phyloP scores from a whole-genome alignment of 2,329 filamentous ascomycete species.

The Orbilia javanica region DNA sequence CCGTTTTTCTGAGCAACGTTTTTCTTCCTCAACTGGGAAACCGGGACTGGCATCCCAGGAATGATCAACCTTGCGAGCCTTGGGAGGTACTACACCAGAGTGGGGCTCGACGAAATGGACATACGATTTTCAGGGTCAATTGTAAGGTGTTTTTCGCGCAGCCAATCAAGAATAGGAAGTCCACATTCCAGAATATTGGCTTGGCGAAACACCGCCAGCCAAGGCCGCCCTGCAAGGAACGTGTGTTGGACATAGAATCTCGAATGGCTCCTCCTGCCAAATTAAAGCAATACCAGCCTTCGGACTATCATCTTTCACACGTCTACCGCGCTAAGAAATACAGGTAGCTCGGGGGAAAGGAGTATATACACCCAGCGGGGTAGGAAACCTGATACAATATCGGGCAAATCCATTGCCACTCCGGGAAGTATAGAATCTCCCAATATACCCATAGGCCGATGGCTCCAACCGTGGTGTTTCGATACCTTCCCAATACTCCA shows the following conservation, averaged over 20 bases:
- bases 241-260: slow-evolving; percentile 37
- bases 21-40: slow-evolving; percentile 56
- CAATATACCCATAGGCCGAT: background rate
- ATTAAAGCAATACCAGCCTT: slow-evolving; percentile 38
- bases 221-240: slow-evolving; percentile 35
- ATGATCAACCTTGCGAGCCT: slow-evolving; percentile 42
- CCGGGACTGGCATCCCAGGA: slow-evolving; percentile 49
- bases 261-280: slow-evolving; percentile 42
- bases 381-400: slow-evolving; percentile 29
- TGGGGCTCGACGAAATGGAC: slow-evolving; percentile 43
- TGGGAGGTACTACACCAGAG: slow-evolving; percentile 29
- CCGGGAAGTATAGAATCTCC: slow-evolving; percentile 48
- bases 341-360: slow-evolving; percentile 18
- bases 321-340: slow-evolving; percentile 51
- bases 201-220: slow-evolving; percentile 35
- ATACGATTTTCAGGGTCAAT: slow-evolving; percentile 58
- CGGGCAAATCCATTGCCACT: slow-evolving; percentile 36
- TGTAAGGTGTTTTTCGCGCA: slow-evolving; percentile 14
- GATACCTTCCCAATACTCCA: slow-evolving; percentile 53
- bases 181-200: slow-evolving; percentile 33
- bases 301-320: slow-evolving; percentile 16
- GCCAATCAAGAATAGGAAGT: slow-evolving; percentile 57
- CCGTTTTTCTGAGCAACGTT: slow-evolving; percentile 50
- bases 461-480: slow-evolving; percentile 20
- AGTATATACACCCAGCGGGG: slow-evolving; percentile 24